Evolutionary conservation across 306 rosid species (phyloP), one percentile per base, ranked within the genome.

Genomic region (Luffa aegyptiaca): DNA sequence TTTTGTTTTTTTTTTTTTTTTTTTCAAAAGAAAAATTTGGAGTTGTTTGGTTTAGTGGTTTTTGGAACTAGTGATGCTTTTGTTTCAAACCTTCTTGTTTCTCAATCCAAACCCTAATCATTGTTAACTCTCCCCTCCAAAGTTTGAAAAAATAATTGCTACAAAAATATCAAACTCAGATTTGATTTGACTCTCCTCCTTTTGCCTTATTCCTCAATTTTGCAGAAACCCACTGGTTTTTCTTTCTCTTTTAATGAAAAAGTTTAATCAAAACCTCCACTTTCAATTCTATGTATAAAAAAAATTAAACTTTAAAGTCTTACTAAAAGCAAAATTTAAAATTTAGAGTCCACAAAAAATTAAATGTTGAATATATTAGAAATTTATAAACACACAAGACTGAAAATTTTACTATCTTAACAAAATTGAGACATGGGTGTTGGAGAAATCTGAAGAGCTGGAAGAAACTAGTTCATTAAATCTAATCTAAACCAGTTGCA

Each of bases 51-150:
- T 12, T 4, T 10, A 35, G n/a, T 35, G 69, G 5, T 63, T 5
- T 31, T 33, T 63, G 18, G 52, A 18, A 9, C 1, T 10, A 4
- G 36, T 45, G 12, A 4, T 11, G 17, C 18, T 44, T 70, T 70
- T 10, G 53, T 4, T 69, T 1, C 6, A 14, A 10, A 3, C 6
- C 41, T 9, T 42, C 16, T 5, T 39, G 0, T 66, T 39, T 69
- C 12, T 26, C 77, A 72, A 72, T 48, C 77, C 14, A 21, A 72
- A 72, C 58, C 77, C 58, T 72, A 72, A 70, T 70, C 56, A 70
- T 70, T 70, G 37, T 20, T 18, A 9, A 64, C 3, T 31, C n/a
- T 35, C 5, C n/a, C 21, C 5, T 26, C 26, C 26, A 65, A 31
- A 37, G 20, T 42, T 69, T 42, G 17, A 51, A 2, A 44, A 10